Evolutionary conservation across 176 grass and related monocot species (phyloP).

Genomic region (Oryza brachyantha): DNA sequence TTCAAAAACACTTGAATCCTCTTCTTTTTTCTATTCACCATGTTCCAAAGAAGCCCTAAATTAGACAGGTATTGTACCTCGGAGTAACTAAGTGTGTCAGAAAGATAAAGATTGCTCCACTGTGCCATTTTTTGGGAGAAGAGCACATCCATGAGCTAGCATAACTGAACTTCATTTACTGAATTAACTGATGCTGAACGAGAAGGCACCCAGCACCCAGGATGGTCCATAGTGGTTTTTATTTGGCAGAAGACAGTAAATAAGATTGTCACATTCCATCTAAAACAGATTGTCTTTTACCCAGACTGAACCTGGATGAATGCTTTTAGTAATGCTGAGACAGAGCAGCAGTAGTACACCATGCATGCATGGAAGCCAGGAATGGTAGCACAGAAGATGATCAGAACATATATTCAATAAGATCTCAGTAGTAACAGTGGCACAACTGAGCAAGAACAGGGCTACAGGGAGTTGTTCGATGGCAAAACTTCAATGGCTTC

Average conservation of each 20-base stretch:
- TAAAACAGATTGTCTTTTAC: neutral
- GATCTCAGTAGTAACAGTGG: neutral
- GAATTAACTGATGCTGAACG: neutral
- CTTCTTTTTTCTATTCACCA: too few species aligned
- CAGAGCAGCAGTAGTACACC: neutral
- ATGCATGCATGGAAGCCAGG: neutral
- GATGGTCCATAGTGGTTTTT: neutral
- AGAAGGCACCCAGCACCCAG: neutral
- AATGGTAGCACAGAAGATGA: neutral
- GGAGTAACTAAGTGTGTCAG: too few species aligned
- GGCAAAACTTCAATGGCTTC: neutral
- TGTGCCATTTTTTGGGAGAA: neutral
- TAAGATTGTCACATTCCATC: neutral
- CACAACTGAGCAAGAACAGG: conserved; percentile 4
- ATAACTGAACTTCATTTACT: neutral
- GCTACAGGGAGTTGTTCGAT: neutral
- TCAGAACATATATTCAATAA: neutral
- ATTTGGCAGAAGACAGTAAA: neutral
- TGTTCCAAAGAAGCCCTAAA: too few species aligned
- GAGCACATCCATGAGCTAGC: neutral
- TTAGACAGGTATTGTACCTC: too few species aligned
- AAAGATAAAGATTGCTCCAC: neutral
- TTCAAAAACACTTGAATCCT: too few species aligned
- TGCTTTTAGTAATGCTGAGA: neutral
- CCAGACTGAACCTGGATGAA: neutral